Conservation (phyloP, 768 basidiomycete species). For the Aureoboletus auriporus region DNA sequence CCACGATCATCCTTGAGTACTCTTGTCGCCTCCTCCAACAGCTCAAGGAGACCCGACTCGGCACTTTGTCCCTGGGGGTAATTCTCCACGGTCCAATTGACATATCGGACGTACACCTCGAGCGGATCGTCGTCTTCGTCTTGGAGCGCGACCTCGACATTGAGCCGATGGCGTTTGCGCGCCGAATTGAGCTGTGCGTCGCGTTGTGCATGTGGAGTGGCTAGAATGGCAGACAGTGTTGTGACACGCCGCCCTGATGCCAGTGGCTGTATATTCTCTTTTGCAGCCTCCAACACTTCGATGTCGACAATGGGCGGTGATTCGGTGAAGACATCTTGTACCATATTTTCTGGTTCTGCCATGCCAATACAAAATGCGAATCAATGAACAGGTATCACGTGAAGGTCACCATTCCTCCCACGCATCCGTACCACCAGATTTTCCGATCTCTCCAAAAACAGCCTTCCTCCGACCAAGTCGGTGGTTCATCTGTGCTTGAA, state of each 20-base stretch:
- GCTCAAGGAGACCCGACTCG: slow-evolving; percentile 85
- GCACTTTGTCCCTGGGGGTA: slow-evolving; percentile 91
- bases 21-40: slow-evolving; percentile 89
- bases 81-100: slow-evolving; percentile 91
- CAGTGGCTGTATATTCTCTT: slow-evolving; percentile 84
- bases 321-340: slow-evolving; percentile 43
- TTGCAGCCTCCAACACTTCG: slow-evolving; percentile 77
- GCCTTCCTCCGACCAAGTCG: too few species aligned
- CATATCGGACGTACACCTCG: slow-evolving; percentile 81
- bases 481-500: too few species aligned
- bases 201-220: slow-evolving; percentile 74
- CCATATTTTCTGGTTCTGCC: slow-evolving; percentile 18
- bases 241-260: slow-evolving; percentile 77
- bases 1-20: slow-evolving; percentile 73
- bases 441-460: too few species aligned
- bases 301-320: slow-evolving; percentile 62
- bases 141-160: slow-evolving; percentile 65
- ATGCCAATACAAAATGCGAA: slow-evolving; percentile 18
- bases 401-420: too few species aligned
- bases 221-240: slow-evolving; percentile 65
- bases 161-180: slow-evolving; percentile 63
- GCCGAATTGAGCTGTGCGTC: slow-evolving; percentile 65
- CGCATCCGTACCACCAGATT: too few species aligned
- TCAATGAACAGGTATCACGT: slow-evolving; percentile 21
- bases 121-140: slow-evolving; percentile 80